Evolutionary conservation across 352 stramenopile species (phyloP), one percentile per base, ranked within the genome.

Genomic region (Phytopythium litorale): DNA sequence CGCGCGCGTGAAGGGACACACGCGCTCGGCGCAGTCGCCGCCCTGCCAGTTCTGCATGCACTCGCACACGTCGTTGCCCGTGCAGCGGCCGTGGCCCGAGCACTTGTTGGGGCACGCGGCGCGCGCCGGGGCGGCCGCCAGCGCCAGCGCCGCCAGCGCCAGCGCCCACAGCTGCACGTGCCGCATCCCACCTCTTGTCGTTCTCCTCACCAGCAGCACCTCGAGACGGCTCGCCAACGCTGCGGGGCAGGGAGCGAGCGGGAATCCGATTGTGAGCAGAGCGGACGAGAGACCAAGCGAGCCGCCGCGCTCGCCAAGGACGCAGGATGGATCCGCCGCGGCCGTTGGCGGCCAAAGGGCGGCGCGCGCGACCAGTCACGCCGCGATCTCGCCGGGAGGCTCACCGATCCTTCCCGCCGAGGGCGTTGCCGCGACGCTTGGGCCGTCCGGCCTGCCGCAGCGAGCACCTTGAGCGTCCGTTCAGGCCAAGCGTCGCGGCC

Each of bases 41-140:
- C 78, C 73, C 18, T 77, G 71, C 70, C 72, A 92, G 57, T 76
- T 84, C n/a, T 87, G 62, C 62, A 77, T 67, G 58, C 84, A 94
- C 25, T 74, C 62, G 38, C 82, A 92, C 7, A 90, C 74, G 58
- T 89, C 86, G 53, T 75, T 75, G 46, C 62, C 53, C 52, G 81
- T 68, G 60, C 84, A 93, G 37, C 71, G 61, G 19, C 84, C 84
- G n/a, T 81, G 78, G 5, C 77, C 72, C 5, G 78, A 90, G 63
- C 84, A 93, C 13, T 66, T 74, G 49, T 90, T 89, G 37, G 71
- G 70, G 56, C 84, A 93, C 15, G 78, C 63, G 16, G 58, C 75
- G 12, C 73, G 42, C 0, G 82, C 71, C 0, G 73, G 64, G 21
- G 79, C 66, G 6, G 66, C 70, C 9, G 73, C 21, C 33, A 91